Conservation (phyloP, 768 basidiomycete species). For the Vararia minispora region DNA sequence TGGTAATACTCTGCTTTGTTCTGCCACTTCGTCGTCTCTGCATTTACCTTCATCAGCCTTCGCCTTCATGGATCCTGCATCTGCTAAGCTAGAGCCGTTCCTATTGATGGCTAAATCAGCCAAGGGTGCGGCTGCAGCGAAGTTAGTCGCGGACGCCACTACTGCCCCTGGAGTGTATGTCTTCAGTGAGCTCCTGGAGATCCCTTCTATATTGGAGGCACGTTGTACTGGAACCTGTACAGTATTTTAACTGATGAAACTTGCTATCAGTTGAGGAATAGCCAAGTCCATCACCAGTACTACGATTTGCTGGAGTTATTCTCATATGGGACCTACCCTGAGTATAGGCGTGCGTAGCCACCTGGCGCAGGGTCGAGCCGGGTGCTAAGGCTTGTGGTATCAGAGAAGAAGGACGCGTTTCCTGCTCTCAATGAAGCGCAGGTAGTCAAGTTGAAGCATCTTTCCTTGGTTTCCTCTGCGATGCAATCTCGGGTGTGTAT, state of each 20-base stretch:
- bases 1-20: too few species aligned
- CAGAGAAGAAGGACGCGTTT: conserved; percentile 55
- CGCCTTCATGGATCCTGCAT: too few species aligned
- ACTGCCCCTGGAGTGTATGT: conserved; percentile 86
- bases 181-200: conserved; percentile 79
- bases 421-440: conserved; percentile 67
- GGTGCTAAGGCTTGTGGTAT: conserved; percentile 1
- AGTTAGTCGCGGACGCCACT: conserved; percentile 77
- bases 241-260: neutral
- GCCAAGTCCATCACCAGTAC: conserved; percentile 50
- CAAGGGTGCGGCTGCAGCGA: conserved; percentile 88
- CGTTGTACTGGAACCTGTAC: conserved; percentile 11
- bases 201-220: conserved; percentile 80
- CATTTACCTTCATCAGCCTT: conserved; percentile 19
- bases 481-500: conserved; percentile 63
- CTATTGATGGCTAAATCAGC: conserved; percentile 85
- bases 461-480: conserved; percentile 82
- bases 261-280: conserved; percentile 45
- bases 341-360: conserved; percentile 61
- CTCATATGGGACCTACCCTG: conserved; percentile 77
- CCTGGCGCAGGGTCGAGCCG: neutral
- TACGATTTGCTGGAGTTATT: conserved; percentile 73
- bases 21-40: too few species aligned
- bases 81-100: conserved; percentile 77
- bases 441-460: conserved; percentile 81